Evolutionary conservation across 495 filamentous ascomycete species (phyloP), one percentile per base, ranked within the genome.

Genomic region (Baudoinia panamericana): DNA sequence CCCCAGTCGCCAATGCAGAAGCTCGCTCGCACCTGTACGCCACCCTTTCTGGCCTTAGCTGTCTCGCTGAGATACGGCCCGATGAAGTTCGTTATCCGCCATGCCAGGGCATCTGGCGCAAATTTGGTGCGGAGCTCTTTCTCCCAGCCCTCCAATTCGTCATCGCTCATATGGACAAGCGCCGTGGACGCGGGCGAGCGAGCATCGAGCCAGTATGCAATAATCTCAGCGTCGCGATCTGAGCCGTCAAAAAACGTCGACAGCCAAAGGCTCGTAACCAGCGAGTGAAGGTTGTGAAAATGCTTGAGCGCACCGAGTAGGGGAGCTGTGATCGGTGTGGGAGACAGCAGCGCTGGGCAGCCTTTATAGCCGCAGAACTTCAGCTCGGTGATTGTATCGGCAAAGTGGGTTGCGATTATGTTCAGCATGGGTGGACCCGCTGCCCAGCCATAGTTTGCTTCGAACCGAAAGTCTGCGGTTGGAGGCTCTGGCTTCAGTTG

Each of bases 301-400:
- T 53, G 44, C 19, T 47, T 49, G 18, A 61, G 48, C 8, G 46
- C 39, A 28, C 45, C 35, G 3, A 61, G 50, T 4, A 61, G 39
- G 1, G 55, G 48, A 12, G 27, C 34, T 5, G 56, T 58, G 32
- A 58, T 49, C 5, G 51, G 42, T 0, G 52, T 56, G 13, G 50
- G 38, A 8, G 37, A 6, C 3, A 42, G 44, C 18, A 60, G 41
- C 8, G 50, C 39, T 2, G 57, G 53, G 9, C 42, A 19, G 11
- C 57, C 57, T 18, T 46, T 32, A 34, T 51, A 56, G 17, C 57
- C 57, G 43, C 57, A 60, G 31, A 60, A 50, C 36, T 58, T 60
- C n/a, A 60, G 53, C 38, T 57, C 53, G 4, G 41, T 51, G 26
- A 56, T 29, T 8, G 55, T 60, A 5, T 23, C 22, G 10, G 55